Percentiles rank a stretch among this genome's conserved stretches.
These are phyloP conservation scores for Camelina laxa DNA, from an alignment of 345 rosid species.

Conservation along the genomic window DNA sequence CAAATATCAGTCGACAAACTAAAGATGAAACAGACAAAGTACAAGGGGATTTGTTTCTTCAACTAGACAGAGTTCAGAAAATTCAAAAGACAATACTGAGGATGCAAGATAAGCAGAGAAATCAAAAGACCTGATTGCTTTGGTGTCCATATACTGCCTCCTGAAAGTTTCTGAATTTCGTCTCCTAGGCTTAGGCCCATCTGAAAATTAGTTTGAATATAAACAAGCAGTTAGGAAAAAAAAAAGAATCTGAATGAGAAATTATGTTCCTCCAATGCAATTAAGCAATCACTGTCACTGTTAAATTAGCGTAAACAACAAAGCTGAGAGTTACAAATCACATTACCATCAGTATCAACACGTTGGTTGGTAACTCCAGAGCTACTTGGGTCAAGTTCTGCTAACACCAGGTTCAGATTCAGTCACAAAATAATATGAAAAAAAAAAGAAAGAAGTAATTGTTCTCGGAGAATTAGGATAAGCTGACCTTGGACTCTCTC, in stretches of 20 bases:
- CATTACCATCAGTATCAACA: slow-evolving; percentile 21
- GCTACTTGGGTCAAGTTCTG: slow-evolving; percentile 31
- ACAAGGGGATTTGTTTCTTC: neutral
- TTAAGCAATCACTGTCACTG: neutral
- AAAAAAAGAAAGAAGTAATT: neutral
- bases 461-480: neutral
- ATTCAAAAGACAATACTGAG: neutral
- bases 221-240: slow-evolving; percentile 11
- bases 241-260: slow-evolving; percentile 2
- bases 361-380: slow-evolving; percentile 31
- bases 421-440: neutral
- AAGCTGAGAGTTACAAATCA: neutral
- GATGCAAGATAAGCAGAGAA: slow-evolving; percentile 23
- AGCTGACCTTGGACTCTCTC: slow-evolving; percentile 31
- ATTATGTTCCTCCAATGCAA: neutral
- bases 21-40: no score
- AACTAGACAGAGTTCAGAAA: neutral
- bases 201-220: slow-evolving; percentile 42
- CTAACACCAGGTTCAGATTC: slow-evolving; percentile 21
- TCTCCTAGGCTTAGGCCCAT: slow-evolving; percentile 60
- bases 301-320: neutral
- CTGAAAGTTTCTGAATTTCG: slow-evolving; percentile 85
- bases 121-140: slow-evolving; percentile 68
- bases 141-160: slow-evolving; percentile 75
- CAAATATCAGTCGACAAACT: neutral